phyloP scores from a whole-genome alignment of 2,329 filamentous ascomycete species.

The Samsoniella hepiali region DNA sequence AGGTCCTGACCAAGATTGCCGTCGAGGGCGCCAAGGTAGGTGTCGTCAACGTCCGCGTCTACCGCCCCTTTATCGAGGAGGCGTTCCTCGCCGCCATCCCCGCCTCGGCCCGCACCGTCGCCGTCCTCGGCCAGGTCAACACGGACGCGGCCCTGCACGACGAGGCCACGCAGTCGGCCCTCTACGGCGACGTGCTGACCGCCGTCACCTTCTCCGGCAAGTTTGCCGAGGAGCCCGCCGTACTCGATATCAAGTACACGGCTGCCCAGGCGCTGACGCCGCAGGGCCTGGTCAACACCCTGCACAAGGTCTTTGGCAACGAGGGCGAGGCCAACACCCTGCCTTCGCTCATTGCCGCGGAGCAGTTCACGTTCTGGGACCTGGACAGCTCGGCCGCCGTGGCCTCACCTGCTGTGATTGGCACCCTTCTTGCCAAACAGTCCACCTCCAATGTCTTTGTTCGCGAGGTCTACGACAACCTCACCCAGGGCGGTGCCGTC shows the following conservation, averaged over 20 bases:
- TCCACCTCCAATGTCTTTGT: slow-evolving; percentile 61
- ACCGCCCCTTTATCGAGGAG: slow-evolving; percentile 93
- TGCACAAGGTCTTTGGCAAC: slow-evolving; percentile 51
- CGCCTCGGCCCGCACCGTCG: slow-evolving; percentile 68
- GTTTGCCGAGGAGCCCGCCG: slow-evolving; percentile 58
- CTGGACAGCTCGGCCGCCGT: slow-evolving; percentile 69
- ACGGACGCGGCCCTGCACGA: slow-evolving; percentile 55
- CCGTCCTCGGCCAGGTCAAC: slow-evolving; percentile 84
- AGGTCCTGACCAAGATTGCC: slow-evolving; percentile 71
- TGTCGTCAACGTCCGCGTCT: slow-evolving; percentile 86
- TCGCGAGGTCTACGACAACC: slow-evolving; percentile 63
- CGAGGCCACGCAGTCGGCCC: slow-evolving; percentile 52
- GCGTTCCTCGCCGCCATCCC: slow-evolving; percentile 83
- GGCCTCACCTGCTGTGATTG: slow-evolving; percentile 59
- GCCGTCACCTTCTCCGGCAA: slow-evolving; percentile 74
- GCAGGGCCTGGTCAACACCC: slow-evolving; percentile 47
- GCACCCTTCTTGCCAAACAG: slow-evolving; percentile 65
- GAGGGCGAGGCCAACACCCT: slow-evolving; percentile 48
- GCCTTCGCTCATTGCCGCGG: slow-evolving; percentile 52
- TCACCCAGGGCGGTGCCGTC: slow-evolving; percentile 70
- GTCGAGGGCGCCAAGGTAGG: slow-evolving; percentile 75
- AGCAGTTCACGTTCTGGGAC: slow-evolving; percentile 95
- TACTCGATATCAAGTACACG: slow-evolving; percentile 87
- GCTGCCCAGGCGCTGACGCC: slow-evolving; percentile 59
- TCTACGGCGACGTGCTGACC: slow-evolving; percentile 90